These are phyloP conservation scores for Phytomonas francai DNA, from an alignment of 208 protist genomes.

Conservation along the genomic window DNA sequence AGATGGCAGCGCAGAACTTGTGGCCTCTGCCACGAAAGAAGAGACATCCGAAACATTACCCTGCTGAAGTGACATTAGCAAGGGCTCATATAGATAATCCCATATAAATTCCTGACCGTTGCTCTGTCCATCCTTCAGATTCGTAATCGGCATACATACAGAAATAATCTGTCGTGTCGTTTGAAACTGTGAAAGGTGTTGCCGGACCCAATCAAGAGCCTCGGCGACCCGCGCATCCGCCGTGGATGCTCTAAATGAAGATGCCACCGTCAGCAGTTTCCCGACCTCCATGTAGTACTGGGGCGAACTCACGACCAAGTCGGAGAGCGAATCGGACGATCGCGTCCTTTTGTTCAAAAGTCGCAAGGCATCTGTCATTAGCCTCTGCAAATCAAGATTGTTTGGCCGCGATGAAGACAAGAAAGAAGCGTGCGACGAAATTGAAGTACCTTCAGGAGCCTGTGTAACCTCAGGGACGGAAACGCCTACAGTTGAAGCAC, in stretches of 20 bases:
- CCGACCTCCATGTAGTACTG: constrained; percentile 60
- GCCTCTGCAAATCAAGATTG: not conserved
- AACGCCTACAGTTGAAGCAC: not conserved
- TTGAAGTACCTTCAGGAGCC: not conserved
- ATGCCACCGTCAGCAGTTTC: constrained; percentile 54
- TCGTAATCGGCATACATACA: constrained; percentile 53
- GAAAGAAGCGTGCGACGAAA: not conserved
- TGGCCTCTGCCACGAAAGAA: constrained; percentile 4
- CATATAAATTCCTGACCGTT: constrained; percentile 41
- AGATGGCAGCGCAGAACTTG: not conserved
- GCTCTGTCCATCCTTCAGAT: constrained; percentile 47
- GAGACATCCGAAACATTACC: not conserved
- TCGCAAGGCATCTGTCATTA: constrained; percentile 31
- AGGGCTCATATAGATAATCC: constrained; percentile 33
- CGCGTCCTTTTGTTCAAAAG: constrained; percentile 52
- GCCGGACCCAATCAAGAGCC: constrained; percentile 42
- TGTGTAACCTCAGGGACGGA: not conserved
- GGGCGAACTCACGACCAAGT: constrained; percentile 29
- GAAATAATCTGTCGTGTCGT: constrained; percentile 77
- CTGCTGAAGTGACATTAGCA: constrained; percentile 26
- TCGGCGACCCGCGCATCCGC: constrained; percentile 45
- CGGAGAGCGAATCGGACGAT: constrained; percentile 38
- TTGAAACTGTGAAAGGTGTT: constrained; percentile 22
- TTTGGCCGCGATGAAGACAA: not conserved
- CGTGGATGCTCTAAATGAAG: constrained; percentile 59